These are phyloP conservation scores for Pythium myriotylum DNA, from an alignment of 352 stramenopile species.

Conservation along the genomic window DNA sequence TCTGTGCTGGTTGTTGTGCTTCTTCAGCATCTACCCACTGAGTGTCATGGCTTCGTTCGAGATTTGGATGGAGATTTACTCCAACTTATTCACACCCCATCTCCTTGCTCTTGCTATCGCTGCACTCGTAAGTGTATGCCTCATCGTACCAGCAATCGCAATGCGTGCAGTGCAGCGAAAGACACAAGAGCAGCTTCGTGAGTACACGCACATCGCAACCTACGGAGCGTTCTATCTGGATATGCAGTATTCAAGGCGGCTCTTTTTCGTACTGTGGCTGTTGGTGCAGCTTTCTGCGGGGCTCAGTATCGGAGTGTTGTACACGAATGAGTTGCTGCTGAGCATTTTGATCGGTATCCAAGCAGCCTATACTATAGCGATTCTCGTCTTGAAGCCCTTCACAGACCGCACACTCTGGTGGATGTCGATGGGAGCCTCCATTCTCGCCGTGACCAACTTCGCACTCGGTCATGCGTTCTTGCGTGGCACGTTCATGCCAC, in stretches of 20 bases:
- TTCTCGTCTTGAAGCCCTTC: slow-evolving; percentile 17
- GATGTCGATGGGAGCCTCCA: slow-evolving; percentile 39
- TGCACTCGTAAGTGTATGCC: slow-evolving; percentile 46
- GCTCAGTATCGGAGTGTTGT: slow-evolving; percentile 54
- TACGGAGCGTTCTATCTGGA: slow-evolving; percentile 69
- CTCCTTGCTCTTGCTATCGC: slow-evolving; percentile 45
- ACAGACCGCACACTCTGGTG: slow-evolving; percentile 51
- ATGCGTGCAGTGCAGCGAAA: slow-evolving; percentile 59
- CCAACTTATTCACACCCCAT: slow-evolving; percentile 27
- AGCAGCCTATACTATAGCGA: slow-evolving; percentile 47
- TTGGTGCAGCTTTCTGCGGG: slow-evolving; percentile 60
- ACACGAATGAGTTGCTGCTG: slow-evolving; percentile 53
- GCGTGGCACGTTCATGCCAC: slow-evolving; percentile 47
- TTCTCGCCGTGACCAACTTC: slow-evolving; percentile 67
- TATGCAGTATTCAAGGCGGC: slow-evolving; percentile 57
- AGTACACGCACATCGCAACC: slow-evolving; percentile 59
- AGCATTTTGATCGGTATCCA: slow-evolving; percentile 59
- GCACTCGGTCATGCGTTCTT: slow-evolving; percentile 60
- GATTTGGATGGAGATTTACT: slow-evolving; percentile 66
- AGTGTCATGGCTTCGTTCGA: slow-evolving; percentile 68
- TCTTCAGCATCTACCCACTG: slow-evolving; percentile 63
- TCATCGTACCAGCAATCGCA: slow-evolving; percentile 48
- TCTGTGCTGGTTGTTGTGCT: slow-evolving; percentile 63
- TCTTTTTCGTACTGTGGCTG: slow-evolving; percentile 66
- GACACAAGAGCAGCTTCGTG: slow-evolving; percentile 54